A percentile compares a stretch with the other conserved stretches of the same genome.
Conservation (phyloP, 1,284 basidiomycete species). For the Austropuccinia psidii region DNA sequence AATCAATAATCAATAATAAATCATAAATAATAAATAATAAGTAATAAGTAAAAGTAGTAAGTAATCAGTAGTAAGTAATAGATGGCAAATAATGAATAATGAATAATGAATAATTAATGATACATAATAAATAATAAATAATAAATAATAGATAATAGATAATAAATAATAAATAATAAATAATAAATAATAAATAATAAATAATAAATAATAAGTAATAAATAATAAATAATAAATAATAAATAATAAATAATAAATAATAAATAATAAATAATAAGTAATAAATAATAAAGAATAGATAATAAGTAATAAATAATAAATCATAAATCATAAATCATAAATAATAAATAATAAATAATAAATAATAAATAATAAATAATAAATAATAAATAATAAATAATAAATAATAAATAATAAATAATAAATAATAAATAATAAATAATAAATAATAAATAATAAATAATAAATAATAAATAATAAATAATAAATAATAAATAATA, state of each 20-base stretch:
- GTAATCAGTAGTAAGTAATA: neutral
- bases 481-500: neutral
- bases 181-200: neutral
- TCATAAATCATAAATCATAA: neutral
- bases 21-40: neutral
- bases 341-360: neutral
- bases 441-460: neutral
- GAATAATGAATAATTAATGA: neutral
- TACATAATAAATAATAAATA: neutral
- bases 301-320: neutral
- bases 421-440: neutral
- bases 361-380: neutral
- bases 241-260: neutral
- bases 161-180: neutral
- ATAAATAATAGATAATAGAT: neutral
- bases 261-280: neutral
- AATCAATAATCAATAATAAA: constrained; percentile 1
- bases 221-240: neutral
- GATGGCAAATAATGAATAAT: neutral
- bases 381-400: neutral
- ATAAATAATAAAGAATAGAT: neutral
- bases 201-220: neutral
- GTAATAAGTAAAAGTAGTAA: neutral
- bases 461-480: neutral
- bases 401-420: neutral